phyloP scores from a whole-genome alignment of 345 rosid species.

The Hypericum perforatum region DNA sequence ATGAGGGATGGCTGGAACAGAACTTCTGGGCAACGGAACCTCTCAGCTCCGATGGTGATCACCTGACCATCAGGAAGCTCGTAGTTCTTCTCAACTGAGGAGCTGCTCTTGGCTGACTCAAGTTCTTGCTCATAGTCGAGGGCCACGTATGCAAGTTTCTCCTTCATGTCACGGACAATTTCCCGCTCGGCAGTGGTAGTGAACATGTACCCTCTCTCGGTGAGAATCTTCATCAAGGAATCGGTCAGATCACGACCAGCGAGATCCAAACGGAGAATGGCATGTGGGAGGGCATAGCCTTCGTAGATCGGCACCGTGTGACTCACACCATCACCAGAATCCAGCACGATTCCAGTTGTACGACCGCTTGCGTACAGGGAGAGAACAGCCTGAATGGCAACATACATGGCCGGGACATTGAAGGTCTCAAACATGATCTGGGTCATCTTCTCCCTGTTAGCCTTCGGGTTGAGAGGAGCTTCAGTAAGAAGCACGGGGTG shows the following conservation, averaged over 20 bases:
- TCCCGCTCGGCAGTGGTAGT: constrained; percentile 74
- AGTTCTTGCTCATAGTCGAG: constrained; percentile 53
- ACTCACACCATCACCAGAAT: constrained; percentile 67
- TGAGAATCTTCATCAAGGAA: constrained; percentile 52
- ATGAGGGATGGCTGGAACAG: constrained; percentile 59
- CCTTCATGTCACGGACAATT: constrained; percentile 88
- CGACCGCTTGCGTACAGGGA: constrained; percentile 60
- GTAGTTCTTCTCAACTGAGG: constrained; percentile 51
- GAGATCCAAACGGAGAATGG: constrained; percentile 50
- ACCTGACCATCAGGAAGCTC: constrained; percentile 58
- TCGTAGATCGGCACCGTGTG: constrained; percentile 61
- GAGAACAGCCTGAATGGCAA: constrained; percentile 56
- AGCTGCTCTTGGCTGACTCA: constrained; percentile 55
- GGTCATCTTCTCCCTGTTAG: constrained; percentile 72
- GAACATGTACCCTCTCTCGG: constrained; percentile 60
- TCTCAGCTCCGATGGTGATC: constrained; percentile 57
- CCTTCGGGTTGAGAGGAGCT: constrained; percentile 62
- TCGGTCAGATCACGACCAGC: constrained; percentile 64
- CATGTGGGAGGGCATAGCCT: constrained; percentile 56
- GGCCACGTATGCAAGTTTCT: constrained; percentile 56
- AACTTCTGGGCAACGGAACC: constrained; percentile 62
- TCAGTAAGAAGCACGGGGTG: constrained; percentile 57
- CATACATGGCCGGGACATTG: constrained; percentile 57
- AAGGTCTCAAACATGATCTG: constrained; percentile 73
- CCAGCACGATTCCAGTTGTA: constrained; percentile 63